These are phyloP conservation scores for Leishmania amazonensis DNA, from an alignment of 208 protist genomes.

Conservation along the genomic window DNA sequence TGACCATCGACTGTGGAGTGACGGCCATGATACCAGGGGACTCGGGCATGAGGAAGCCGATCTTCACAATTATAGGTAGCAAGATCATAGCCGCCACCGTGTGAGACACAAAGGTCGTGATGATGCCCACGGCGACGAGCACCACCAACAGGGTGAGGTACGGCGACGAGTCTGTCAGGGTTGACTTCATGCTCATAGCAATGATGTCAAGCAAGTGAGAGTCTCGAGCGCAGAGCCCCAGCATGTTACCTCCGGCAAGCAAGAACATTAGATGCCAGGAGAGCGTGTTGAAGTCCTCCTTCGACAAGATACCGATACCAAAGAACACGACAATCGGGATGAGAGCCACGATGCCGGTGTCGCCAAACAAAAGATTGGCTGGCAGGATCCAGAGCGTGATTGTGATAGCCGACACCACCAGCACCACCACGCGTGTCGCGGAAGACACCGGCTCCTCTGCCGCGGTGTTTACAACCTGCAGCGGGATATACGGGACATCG, in stretches of 20 bases:
- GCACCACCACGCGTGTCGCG: constrained; percentile 62
- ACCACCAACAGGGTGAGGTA: constrained; percentile 75
- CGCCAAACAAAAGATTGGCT: constrained; percentile 83
- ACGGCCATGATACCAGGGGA: constrained; percentile 55
- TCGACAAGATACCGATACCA: constrained; percentile 89
- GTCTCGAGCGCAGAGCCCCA: constrained; percentile 88
- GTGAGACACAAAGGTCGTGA: constrained; percentile 94
- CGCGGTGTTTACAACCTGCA: constrained; percentile 81
- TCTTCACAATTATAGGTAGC: constrained; percentile 91
- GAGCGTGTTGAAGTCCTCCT: constrained; percentile 93
- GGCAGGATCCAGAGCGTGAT: constrained; percentile 87
- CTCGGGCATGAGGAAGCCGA: constrained; percentile 80
- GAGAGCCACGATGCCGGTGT: constrained; percentile 92
- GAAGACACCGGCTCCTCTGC: constrained; percentile 48
- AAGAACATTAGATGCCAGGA: constrained; percentile 95
- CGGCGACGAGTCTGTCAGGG: constrained; percentile 54
- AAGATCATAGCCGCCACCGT: constrained; percentile 94
- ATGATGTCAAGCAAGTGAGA: constrained; percentile 89
- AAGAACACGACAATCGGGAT: constrained; percentile 94
- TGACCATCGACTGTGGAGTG: constrained; percentile 80
- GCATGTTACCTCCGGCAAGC: constrained; percentile 93
- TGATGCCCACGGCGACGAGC: constrained; percentile 62
- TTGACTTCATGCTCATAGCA: constrained; percentile 61
- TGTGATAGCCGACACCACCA: constrained; percentile 77
- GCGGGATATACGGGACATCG: constrained; percentile 81